These are phyloP conservation scores for Aureobasidium sp. DNA, from an alignment of 2,329 filamentous ascomycete genomes.

Conservation along the genomic window DNA sequence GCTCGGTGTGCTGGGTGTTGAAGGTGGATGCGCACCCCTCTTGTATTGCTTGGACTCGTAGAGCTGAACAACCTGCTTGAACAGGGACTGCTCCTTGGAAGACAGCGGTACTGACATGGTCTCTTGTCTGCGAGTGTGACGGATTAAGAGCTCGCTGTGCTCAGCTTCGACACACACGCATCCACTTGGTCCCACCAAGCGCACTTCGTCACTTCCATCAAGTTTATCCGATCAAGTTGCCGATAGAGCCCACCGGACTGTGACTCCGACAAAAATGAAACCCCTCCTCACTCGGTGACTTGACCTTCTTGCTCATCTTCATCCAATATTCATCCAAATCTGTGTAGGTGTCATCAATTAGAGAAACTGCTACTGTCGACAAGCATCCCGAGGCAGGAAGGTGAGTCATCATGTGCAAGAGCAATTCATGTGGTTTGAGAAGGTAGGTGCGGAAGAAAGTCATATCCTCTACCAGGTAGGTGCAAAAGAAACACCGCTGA, in stretches of 20 bases:
- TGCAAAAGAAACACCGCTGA: not conserved
- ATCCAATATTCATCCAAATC: too few relatives aligned
- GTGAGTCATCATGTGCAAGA: not conserved
- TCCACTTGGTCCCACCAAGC: not conserved
- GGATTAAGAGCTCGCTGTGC: not conserved
- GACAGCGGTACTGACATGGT: slow-evolving; percentile 47
- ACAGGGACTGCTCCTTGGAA: slow-evolving; percentile 88
- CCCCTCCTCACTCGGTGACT: not conserved
- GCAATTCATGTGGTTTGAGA: not conserved
- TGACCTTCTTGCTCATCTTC: not conserved
- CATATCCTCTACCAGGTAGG: not conserved
- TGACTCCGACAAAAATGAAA: not conserved
- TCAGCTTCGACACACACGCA: not conserved
- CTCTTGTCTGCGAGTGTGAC: slow-evolving; percentile 1
- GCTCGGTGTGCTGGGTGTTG: not conserved
- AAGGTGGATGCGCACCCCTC: slow-evolving; percentile 45
- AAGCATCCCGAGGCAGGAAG: not conserved
- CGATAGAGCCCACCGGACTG: not conserved
- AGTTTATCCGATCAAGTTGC: not conserved
- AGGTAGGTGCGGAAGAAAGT: not conserved
- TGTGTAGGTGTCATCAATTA: not conserved
- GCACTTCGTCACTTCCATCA: slow-evolving; percentile 1
- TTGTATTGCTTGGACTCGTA: slow-evolving; percentile 99
- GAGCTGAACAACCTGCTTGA: slow-evolving; percentile 86
- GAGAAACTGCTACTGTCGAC: too few relatives aligned